Conservation (phyloP, 305 asterid genomes). For the Fraxinus baroniana region DNA sequence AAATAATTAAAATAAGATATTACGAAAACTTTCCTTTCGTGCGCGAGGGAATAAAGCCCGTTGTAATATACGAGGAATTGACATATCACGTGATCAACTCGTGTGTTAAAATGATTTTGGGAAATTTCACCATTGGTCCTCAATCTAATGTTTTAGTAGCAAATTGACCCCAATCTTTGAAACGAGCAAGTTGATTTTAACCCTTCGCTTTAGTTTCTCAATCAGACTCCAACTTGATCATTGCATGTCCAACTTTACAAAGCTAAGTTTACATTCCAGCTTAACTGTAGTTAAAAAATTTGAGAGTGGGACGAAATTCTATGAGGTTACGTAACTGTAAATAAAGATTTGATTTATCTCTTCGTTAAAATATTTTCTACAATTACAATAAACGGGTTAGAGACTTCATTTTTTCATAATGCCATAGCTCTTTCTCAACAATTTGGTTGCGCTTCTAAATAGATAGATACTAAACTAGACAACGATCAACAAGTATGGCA, state of each 20-base stretch:
- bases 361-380: neutral
- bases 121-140: neutral
- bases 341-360: neutral
- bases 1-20: neutral
- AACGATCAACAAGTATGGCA: neutral
- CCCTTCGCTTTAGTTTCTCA: neutral
- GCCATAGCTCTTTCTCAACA: neutral
- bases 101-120: neutral
- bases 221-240: neutral
- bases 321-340: neutral
- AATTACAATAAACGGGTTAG: neutral
- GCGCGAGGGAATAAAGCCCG: neutral
- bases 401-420: neutral
- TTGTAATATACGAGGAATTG: neutral
- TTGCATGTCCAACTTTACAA: neutral
- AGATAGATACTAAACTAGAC: neutral
- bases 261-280: neutral
- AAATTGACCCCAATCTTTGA: neutral
- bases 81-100: neutral
- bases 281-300: neutral
- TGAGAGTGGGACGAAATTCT: neutral
- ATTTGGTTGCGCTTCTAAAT: neutral
- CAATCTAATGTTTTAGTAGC: neutral
- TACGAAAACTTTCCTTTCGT: constrained; percentile 23
- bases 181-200: neutral